Percentiles rank a stretch among this genome's conserved stretches.
Evolutionary conservation across 305 asterid species (phyloP).

Genomic region (Fraxinus albicans): DNA sequence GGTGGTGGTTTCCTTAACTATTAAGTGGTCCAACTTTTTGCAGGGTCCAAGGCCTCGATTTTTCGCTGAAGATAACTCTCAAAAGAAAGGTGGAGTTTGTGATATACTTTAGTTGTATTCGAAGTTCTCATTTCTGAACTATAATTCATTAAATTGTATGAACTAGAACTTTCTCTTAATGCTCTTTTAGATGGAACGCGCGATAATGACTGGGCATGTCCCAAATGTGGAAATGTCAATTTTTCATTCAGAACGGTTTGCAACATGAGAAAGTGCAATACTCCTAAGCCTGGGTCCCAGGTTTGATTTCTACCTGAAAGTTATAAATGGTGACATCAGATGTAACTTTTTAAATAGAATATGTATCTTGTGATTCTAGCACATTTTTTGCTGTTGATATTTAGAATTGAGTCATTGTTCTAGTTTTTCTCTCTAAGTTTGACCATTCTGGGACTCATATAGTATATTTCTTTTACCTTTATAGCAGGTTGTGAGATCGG

Average conservation of each 20-base stretch:
- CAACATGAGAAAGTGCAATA: conserved; percentile 93
- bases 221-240: conserved; percentile 86
- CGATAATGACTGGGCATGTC: conserved; percentile 90
- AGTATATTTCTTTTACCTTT: background rate
- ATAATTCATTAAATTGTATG: background rate
- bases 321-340: background rate
- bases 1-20: background rate
- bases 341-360: background rate
- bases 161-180: conserved; percentile 15
- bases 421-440: background rate
- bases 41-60: conserved; percentile 80
- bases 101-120: conserved; percentile 1
- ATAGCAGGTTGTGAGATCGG: conserved; percentile 55
- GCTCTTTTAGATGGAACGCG: conserved; percentile 67
- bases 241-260: conserved; percentile 77
- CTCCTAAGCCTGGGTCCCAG: conserved; percentile 91
- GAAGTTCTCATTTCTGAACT: conserved; percentile 18
- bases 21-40: conserved; percentile 13
- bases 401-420: background rate
- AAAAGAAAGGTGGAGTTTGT: conserved; percentile 54
- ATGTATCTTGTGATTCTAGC: background rate
- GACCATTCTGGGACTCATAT: background rate
- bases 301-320: conserved; percentile 28
- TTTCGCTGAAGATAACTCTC: conserved; percentile 62
- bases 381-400: background rate